Base-by-base conservation (phyloP, 192 early-diverging fungal genomes). In the Backusella australiensis region DNA sequence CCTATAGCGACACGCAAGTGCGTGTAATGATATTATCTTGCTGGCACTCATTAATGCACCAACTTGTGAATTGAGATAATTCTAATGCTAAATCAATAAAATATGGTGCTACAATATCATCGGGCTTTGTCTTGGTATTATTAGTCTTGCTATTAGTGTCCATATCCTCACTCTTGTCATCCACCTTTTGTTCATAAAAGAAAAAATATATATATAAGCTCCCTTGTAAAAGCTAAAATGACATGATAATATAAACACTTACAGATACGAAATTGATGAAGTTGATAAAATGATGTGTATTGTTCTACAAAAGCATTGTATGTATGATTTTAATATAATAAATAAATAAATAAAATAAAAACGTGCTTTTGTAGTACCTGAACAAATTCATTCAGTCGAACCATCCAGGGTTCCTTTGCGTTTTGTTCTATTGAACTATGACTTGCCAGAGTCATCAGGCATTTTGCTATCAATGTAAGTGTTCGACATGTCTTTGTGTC, bases 391-490 rank as follows among this genome's bases (percentile, higher is more conserved):
- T 90, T 88, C 85, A 93, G 88, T 15, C 85, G 87, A 53, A 83
- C 78, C 91, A 92, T 92, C 80, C 92, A 90, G 11, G 86, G 85
- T 75, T 93, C 92, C 72, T 91, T 93, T 7, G 80, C 67, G 8
- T 85, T 85, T 81, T 90, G 89, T 26, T 87, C 85, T 4, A 89
- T 89, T 32, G 69, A 46, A 46, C 42, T 71, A 38, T 93, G 84
- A 52, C 92, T 93, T 19, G 92, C 91, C 12, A 92, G 69, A 15
- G 87, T 89, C 81, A 92, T 91, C 7, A 94, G 77, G n/a, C 88
- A 88, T 77, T 94, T 94, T 26, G 92, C 92, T 32, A 94, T 78
- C 67, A 94, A 73, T 29, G 91, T 92, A 52, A 94, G 81, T 9
- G 92, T 90, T 14, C 92, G 86, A 21, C 87, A 83, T 0, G 88